Percentiles rank a stretch among this genome's conserved stretches.
phyloP scores from a whole-genome alignment of 2,329 filamentous ascomycete genomes.

The Dryadomyces quercivorus region DNA sequence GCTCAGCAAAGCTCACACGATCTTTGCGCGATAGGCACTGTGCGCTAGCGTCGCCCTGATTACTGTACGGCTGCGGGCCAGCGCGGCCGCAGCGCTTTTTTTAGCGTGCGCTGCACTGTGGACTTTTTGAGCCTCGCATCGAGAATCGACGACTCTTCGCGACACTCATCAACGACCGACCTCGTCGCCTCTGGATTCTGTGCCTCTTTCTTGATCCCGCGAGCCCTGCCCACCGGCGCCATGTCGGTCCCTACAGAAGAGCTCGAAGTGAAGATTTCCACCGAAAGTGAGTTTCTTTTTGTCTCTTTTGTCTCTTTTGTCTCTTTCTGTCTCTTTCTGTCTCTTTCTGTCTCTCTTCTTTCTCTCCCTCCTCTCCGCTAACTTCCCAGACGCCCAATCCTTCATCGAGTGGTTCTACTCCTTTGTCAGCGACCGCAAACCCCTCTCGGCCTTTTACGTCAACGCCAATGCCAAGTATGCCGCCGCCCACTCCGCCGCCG shows the following conservation, averaged over 20 bases:
- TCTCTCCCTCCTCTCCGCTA: background rate
- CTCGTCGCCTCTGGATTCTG: too few species aligned
- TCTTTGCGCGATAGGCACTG: background rate
- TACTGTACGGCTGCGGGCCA: background rate
- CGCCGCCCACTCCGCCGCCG: slow-evolving; percentile 40
- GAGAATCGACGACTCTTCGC: background rate
- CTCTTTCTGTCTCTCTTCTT: background rate
- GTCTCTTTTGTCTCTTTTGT: background rate
- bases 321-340: background rate
- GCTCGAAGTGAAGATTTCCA: slow-evolving; percentile 30
- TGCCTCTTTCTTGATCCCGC: too few species aligned
- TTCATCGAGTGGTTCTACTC: slow-evolving; percentile 68
- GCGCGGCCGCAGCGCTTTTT: background rate
- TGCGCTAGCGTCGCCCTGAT: background rate
- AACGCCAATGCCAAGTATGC: slow-evolving; percentile 40
- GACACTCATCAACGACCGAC: background rate
- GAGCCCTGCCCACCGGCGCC: background rate
- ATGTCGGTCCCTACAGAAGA: slow-evolving; percentile 18
- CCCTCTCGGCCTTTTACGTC: slow-evolving; percentile 59
- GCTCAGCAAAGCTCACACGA: background rate
- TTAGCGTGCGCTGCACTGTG: background rate
- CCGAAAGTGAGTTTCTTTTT: slow-evolving; percentile 32
- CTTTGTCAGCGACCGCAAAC: slow-evolving; percentile 49
- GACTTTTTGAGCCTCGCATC: background rate
- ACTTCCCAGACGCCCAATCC: slow-evolving; percentile 46